phyloP scores from a whole-genome alignment of 306 rosid species.

The Boehmeria nivea region DNA sequence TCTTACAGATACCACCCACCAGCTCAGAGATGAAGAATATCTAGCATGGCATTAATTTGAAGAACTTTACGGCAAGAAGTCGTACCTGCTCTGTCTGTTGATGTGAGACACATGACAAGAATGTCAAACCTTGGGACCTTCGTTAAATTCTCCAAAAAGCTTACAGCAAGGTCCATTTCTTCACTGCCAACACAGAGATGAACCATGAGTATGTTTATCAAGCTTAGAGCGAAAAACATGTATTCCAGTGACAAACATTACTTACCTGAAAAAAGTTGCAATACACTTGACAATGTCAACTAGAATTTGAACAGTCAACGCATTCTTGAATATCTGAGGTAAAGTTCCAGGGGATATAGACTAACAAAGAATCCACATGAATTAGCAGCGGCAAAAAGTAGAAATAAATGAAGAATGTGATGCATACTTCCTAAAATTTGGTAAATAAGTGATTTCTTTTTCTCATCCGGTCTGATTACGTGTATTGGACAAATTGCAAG shows the following conservation, averaged over 20 bases:
- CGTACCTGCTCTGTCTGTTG: conserved; percentile 66
- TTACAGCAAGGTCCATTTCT: conserved; percentile 60
- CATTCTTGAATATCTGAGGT: conserved; percentile 79
- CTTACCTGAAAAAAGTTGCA: conserved; percentile 73
- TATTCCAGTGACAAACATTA: background rate
- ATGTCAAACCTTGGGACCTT: conserved; percentile 76
- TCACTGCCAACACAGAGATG: conserved; percentile 44
- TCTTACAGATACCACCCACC: too few species aligned
- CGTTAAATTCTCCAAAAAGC: conserved; percentile 57
- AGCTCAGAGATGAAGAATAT: too few species aligned
- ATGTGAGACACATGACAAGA: conserved; percentile 69
- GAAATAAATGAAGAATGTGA: background rate
- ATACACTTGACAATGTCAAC: conserved; percentile 73
- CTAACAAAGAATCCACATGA: conserved; percentile 30
- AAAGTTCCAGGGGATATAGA: conserved; percentile 55
- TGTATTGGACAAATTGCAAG: conserved; percentile 1
- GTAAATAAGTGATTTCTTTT: background rate
- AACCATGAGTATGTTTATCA: conserved; percentile 2
- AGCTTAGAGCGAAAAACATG: conserved; percentile 14
- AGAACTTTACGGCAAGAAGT: background rate
- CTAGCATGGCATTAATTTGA: background rate
- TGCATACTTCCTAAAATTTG: background rate
- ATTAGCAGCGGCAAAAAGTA: background rate
- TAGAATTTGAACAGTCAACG: conserved; percentile 63
- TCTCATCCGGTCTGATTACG: background rate